Percentiles rank a stretch among this genome's conserved stretches.
phyloP scores from a whole-genome alignment of 2,329 filamentous ascomycete species.

The Cercospora citrullina region DNA sequence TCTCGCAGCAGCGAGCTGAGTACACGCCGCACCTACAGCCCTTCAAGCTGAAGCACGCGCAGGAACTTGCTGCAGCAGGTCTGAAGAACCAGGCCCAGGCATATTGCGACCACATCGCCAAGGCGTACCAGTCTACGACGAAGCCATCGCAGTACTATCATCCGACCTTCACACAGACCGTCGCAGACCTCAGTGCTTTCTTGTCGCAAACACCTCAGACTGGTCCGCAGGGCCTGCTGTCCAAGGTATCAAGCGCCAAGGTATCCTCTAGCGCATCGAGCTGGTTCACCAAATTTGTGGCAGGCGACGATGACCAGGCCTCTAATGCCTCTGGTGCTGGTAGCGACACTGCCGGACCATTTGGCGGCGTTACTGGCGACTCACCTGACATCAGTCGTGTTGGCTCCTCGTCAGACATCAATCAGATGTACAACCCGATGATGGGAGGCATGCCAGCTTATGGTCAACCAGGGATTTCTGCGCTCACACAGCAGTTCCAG shows the following conservation, averaged over 20 bases:
- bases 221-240: slow-evolving; percentile 77
- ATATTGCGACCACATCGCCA: slow-evolving; percentile 83
- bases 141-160: slow-evolving; percentile 87
- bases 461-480: slow-evolving; percentile 25
- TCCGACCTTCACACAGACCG: slow-evolving; percentile 65
- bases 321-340: slow-evolving; percentile 51
- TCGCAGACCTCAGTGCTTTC: slow-evolving; percentile 81
- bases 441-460: slow-evolving; percentile 31
- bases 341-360: slow-evolving; percentile 51
- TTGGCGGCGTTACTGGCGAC: slow-evolving; percentile 75
- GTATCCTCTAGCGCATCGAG: slow-evolving; percentile 88
- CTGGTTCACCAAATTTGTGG: slow-evolving; percentile 94
- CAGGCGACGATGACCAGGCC: slow-evolving; percentile 78
- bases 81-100: slow-evolving; percentile 78
- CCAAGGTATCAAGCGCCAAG: slow-evolving; percentile 93
- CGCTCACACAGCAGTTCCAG: slow-evolving; percentile 20
- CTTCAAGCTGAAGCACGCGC: slow-evolving; percentile 89
- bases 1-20: slow-evolving; percentile 53
- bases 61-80: slow-evolving; percentile 79
- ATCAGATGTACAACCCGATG: slow-evolving; percentile 61
- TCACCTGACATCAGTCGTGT: slow-evolving; percentile 55
- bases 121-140: slow-evolving; percentile 75
- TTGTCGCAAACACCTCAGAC: slow-evolving; percentile 77
- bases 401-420: slow-evolving; percentile 63
- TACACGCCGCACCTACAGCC: slow-evolving; percentile 76